Conservation (phyloP, 2,329 filamentous ascomycete genomes). For the Hymenoscyphus linearis region DNA sequence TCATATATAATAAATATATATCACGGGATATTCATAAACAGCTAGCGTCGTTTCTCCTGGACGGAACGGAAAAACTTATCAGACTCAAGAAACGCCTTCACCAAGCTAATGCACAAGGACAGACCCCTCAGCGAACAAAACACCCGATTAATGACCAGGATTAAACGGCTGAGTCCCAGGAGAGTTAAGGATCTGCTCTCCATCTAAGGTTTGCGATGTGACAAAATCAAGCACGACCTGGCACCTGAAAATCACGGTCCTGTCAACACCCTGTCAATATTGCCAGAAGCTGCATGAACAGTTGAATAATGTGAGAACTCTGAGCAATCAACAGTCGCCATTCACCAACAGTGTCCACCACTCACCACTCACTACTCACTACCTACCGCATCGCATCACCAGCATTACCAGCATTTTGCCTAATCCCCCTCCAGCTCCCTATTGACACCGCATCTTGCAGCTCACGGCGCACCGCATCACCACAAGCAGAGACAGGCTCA, state of each 20-base stretch:
- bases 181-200: not conserved
- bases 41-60: not conserved
- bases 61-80: not conserved
- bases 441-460: not conserved
- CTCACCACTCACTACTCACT: too few species aligned
- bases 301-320: not conserved
- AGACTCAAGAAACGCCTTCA: not conserved
- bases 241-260: not conserved
- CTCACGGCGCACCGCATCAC: not conserved
- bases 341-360: not conserved
- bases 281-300: not conserved
- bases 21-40: not conserved
- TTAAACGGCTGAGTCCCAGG: not conserved
- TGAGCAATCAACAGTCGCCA: not conserved
- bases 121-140: not conserved
- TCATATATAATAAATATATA: too few species aligned
- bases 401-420: not conserved
- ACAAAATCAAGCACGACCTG: not conserved
- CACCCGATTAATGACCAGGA: not conserved
- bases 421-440: not conserved
- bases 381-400: too few species aligned
- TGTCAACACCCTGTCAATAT: not conserved
- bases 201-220: not conserved
- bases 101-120: not conserved
- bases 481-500: not conserved